A percentile compares a stretch with the other conserved stretches of the same genome.
Evolutionary conservation across 805 yeast genomes (phyloP).

Genomic region (Candida insectorum): DNA sequence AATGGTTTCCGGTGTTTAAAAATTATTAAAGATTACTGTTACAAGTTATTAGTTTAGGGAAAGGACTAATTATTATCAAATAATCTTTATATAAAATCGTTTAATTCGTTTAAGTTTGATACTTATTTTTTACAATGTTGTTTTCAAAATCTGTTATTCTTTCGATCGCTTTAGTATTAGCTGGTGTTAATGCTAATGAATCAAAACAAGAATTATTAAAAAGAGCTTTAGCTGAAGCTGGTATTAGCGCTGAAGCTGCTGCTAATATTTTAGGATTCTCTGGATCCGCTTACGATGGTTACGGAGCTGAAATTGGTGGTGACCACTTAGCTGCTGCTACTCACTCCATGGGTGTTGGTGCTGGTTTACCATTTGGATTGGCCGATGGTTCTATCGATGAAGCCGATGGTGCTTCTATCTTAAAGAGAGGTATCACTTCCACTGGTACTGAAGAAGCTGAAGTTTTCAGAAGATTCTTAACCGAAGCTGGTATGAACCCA

Average conservation of each 20-base stretch:
- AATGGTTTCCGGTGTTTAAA: too few species aligned
- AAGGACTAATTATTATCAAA: not conserved
- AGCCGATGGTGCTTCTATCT: constrained; percentile 7
- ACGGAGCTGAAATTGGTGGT: constrained; percentile 11
- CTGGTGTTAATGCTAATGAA: constrained; percentile 11
- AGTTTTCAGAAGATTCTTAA: constrained; percentile 9
- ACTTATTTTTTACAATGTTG: constrained; percentile 11
- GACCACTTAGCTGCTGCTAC: constrained; percentile 13
- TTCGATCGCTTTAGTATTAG: constrained; percentile 17
- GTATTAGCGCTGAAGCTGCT: constrained; percentile 9
- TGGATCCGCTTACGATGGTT: constrained; percentile 8
- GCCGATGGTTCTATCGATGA: constrained; percentile 4
- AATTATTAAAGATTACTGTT: too few species aligned
- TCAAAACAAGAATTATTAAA: constrained; percentile 6
- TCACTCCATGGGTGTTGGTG: constrained; percentile 8
- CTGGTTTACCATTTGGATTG: constrained; percentile 5
- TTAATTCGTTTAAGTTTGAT: not conserved
- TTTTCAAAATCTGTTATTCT: constrained; percentile 17
- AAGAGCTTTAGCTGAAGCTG: constrained; percentile 11
- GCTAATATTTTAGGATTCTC: constrained; percentile 7
- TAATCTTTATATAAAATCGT: not conserved
- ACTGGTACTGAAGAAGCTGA: constrained; percentile 9
- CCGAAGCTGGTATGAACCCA: constrained; percentile 7
- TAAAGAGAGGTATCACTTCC: constrained; percentile 6
- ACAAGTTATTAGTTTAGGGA: too few species aligned